Conservation (phyloP, 306 rosid genomes). For the Mucuna pruriens region DNA sequence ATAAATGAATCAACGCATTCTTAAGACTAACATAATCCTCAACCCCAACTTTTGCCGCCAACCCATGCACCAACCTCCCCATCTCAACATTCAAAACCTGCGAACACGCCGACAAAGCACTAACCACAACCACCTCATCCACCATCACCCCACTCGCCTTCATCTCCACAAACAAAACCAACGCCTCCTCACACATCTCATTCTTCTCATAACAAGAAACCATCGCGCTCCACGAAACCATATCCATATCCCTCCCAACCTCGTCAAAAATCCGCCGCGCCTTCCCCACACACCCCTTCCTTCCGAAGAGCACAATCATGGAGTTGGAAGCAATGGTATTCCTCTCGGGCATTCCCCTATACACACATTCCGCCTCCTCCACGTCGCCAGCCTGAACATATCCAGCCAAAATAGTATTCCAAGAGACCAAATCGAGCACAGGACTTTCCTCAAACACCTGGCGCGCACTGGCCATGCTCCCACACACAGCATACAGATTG, state of each 20-base stretch:
- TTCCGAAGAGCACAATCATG: conserved; percentile 69
- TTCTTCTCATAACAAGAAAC: conserved; percentile 77
- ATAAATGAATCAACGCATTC: conserved; percentile 76
- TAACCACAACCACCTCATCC: conserved; percentile 82
- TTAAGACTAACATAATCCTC: conserved; percentile 72
- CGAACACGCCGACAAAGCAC: conserved; percentile 68
- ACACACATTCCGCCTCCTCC: conserved; percentile 52
- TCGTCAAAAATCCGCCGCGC: conserved; percentile 58
- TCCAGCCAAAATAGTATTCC: conserved; percentile 83
- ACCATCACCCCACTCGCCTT: conserved; percentile 52
- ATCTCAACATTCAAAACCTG: conserved; percentile 32
- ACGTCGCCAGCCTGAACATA: conserved; percentile 60
- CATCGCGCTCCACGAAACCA: conserved; percentile 86
- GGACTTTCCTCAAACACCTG: conserved; percentile 74
- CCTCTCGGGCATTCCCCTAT: conserved; percentile 59
- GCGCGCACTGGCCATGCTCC: conserved; percentile 60
- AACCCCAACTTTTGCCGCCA: conserved; percentile 67
- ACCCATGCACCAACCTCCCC: conserved; percentile 66
- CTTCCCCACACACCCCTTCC: conserved; percentile 51
- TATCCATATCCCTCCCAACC: conserved; percentile 53
- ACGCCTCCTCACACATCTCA: conserved; percentile 62
- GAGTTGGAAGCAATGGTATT: conserved; percentile 73
- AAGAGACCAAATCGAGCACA: conserved; percentile 66
- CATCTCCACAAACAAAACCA: conserved; percentile 66
- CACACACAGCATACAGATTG: conserved; percentile 65